Percentiles rank a stretch among this genome's conserved stretches.
Evolutionary conservation across 345 rosid genomes (phyloP).

Genomic region (Mercurialis annua): DNA sequence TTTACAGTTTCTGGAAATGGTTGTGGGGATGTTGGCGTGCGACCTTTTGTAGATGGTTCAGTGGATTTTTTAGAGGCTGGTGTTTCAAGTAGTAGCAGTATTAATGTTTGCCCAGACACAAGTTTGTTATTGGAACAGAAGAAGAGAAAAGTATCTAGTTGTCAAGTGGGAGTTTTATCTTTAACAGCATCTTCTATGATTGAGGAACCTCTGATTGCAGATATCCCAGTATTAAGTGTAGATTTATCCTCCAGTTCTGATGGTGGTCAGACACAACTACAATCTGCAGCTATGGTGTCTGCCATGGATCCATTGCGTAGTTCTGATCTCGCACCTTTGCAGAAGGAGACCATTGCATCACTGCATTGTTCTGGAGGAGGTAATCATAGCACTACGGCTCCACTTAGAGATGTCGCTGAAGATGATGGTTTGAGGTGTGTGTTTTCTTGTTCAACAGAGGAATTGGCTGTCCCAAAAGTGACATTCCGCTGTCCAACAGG

Average conservation of each 20-base stretch:
- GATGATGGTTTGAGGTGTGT: constrained; percentile 24
- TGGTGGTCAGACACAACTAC: constrained; percentile 21
- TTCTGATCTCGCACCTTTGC: constrained; percentile 28
- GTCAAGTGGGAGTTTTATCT: constrained; percentile 31
- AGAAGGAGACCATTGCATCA: constrained; percentile 24
- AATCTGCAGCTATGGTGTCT: constrained; percentile 24
- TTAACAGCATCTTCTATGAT: constrained; percentile 21
- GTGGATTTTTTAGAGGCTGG: constrained; percentile 25
- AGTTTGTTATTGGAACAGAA: constrained; percentile 30
- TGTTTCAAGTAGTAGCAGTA: constrained; percentile 25
- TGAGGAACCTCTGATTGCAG: constrained; percentile 27
- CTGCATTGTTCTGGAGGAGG: constrained; percentile 24
- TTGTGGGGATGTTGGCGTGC: constrained; percentile 21
- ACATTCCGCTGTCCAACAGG: constrained; percentile 19
- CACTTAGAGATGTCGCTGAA: constrained; percentile 26
- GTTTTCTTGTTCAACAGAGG: constrained; percentile 26
- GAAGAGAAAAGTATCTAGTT: constrained; percentile 31
- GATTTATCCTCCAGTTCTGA: constrained; percentile 24
- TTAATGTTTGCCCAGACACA: constrained; percentile 20
- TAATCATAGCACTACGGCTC: constrained; percentile 30
- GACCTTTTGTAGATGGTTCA: constrained; percentile 23
- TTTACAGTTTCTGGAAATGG: constrained; percentile 15
- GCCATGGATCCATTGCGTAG: constrained; percentile 15
- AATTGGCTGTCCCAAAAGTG: constrained; percentile 25
- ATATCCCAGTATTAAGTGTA: constrained; percentile 21